A percentile compares a stretch with the other conserved stretches of the same genome.
These are phyloP conservation scores for Thielaviopsis ethacetica DNA, from an alignment of 2,329 filamentous ascomycete species.

Conservation along the genomic window DNA sequence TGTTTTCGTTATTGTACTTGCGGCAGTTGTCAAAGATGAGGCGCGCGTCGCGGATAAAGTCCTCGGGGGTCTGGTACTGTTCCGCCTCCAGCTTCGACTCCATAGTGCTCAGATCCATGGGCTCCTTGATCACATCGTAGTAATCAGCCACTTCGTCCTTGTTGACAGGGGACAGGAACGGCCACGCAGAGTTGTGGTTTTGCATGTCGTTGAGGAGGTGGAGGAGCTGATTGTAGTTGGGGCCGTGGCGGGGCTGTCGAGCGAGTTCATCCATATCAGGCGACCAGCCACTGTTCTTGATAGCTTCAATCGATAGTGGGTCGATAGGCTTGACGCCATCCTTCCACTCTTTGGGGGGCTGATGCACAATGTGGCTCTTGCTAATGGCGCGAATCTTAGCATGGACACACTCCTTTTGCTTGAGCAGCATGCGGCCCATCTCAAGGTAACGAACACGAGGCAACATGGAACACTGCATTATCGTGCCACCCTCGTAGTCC, in stretches of 20 bases:
- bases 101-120: slow-evolving; percentile 95
- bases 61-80: slow-evolving; percentile 77
- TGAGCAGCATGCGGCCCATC: slow-evolving; percentile 79
- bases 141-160: slow-evolving; percentile 96
- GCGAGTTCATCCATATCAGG: slow-evolving; percentile 96
- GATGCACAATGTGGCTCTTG: slow-evolving; percentile 74
- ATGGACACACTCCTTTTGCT: slow-evolving; percentile 90
- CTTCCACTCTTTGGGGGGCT: slow-evolving; percentile 74
- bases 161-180: slow-evolving; percentile 85
- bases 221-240: slow-evolving; percentile 87
- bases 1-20: slow-evolving; percentile 90
- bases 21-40: slow-evolving; percentile 91
- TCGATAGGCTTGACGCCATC: slow-evolving; percentile 62
- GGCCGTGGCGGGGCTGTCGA: slow-evolving; percentile 84
- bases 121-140: slow-evolving; percentile 94
- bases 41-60: slow-evolving; percentile 77
- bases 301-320: slow-evolving; percentile 71
- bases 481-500: slow-evolving; percentile 95
- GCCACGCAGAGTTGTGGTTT: slow-evolving; percentile 86
- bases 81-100: slow-evolving; percentile 89
- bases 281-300: slow-evolving; percentile 86
- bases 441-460: slow-evolving; percentile 90
- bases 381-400: slow-evolving; percentile 89
- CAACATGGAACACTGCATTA: slow-evolving; percentile 98
- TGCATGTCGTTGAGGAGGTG: slow-evolving; percentile 90